Conservation (phyloP, 441 rosid species). For the Erysimum cheiri region DNA sequence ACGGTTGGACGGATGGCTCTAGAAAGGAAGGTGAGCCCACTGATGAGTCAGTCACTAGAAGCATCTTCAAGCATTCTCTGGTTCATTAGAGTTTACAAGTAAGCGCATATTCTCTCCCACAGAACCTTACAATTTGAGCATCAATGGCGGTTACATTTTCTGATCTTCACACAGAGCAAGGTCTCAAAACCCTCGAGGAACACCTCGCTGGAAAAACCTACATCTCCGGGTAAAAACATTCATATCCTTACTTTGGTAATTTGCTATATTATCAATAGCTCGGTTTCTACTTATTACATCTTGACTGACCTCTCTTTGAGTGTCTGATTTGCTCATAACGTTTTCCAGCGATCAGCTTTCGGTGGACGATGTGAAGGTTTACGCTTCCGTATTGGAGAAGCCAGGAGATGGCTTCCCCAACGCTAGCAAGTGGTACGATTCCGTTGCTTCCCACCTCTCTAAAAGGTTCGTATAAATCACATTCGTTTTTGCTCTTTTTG, state of each 20-base stretch:
- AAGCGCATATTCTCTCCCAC: neutral
- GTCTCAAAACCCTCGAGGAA: conserved; percentile 65
- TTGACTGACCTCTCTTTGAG: neutral
- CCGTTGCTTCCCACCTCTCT: conserved; percentile 65
- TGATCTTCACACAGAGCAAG: conserved; percentile 64
- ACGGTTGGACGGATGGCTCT: conserved; percentile 28
- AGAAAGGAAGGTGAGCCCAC: conserved; percentile 19
- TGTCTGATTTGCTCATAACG: neutral
- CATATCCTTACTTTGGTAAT: neutral
- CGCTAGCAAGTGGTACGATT: conserved; percentile 76
- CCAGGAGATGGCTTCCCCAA: conserved; percentile 70
- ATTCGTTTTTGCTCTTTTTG: neutral
- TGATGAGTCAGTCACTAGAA: neutral
- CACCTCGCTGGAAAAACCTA: conserved; percentile 59
- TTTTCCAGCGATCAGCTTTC: conserved; percentile 51
- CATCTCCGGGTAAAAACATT: conserved; percentile 52
- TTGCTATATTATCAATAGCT: neutral
- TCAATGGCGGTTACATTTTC: conserved; percentile 65
- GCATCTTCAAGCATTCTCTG: conserved; percentile 9
- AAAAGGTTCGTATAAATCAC: conserved; percentile 52
- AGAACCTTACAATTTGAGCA: neutral
- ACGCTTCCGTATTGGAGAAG: conserved; percentile 65
- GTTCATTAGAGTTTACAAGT: neutral
- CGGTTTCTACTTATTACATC: neutral
- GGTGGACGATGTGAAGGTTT: conserved; percentile 82